Evolutionary conservation across 176 grass and related monocot species (phyloP), one percentile per base, ranked within the genome.

Genomic region (Rhynchospora pubera): DNA sequence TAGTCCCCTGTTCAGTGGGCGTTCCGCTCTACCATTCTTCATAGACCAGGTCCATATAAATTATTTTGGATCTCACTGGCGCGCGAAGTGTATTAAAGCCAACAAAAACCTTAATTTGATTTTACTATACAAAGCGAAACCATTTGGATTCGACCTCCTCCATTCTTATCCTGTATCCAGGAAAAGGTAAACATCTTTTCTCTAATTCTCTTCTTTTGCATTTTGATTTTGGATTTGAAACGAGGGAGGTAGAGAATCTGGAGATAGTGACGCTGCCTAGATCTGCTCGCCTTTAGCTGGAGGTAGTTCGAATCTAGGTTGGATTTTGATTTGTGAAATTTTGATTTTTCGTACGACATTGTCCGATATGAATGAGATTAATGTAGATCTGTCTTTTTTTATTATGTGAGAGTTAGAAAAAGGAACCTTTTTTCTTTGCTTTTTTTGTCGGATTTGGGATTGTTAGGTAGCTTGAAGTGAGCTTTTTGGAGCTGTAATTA

Each of bases 1-100:
- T 14, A 9, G 46, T 74, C 26, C 19, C 34, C 0, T 26, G 7
- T 70, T 8, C 66, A 21, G 66, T 46, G 66, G 46, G 42, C 8
- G 65, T 46, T 70, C n/a, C n/a, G 18, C 42, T 70, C 7, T 70
- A 0, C 39, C 42, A 61, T 21, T 59, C 12, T 18, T 62, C 34
- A 10, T 22, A 45, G 8, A 79, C 77, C 77, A 28, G 28, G 77
- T 61, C 34, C 39, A 61, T 12, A 73, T 51, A 5, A 39, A 39
- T 59, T 18, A 71, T 34, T 72, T n/a, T 8, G 21, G 39, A 60
- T 57, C 77, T 79, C 77, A 59, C 55, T 44, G 56, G 56, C 56
- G 77, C 77, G 77, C 77, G 77, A 61, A 59, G 24, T 63, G 78
- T 80, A 80, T 80, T 80, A 80, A 80, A 80, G 55, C 78, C 19